phyloP scores from a whole-genome alignment of 805 yeast species.

The Candida wancherniae region DNA sequence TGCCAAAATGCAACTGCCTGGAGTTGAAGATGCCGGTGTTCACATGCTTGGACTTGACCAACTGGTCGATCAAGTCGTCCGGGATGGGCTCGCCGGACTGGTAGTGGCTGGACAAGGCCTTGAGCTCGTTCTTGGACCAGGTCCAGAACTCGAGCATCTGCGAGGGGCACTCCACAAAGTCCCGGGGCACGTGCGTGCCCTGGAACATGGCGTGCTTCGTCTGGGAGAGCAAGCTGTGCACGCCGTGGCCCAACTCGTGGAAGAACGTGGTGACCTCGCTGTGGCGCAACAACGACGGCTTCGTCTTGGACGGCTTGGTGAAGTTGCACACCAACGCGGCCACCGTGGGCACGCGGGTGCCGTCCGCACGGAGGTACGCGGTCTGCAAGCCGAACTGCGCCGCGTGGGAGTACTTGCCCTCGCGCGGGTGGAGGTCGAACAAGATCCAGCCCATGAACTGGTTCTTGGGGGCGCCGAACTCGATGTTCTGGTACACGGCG shows the following conservation, averaged over 20 bases:
- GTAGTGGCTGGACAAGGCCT: conserved; percentile 61
- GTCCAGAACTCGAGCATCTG: conserved; percentile 88
- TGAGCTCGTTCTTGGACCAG: conserved; percentile 64
- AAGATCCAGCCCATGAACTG: conserved; percentile 72
- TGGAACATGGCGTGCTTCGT: conserved; percentile 64
- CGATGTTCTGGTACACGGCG: conserved; percentile 63
- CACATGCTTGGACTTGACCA: conserved; percentile 35
- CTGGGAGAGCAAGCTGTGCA: conserved; percentile 68
- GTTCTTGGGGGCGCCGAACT: conserved; percentile 30
- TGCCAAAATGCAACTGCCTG: conserved; percentile 74
- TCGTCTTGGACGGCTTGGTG: conserved; percentile 63
- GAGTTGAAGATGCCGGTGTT: conserved; percentile 68
- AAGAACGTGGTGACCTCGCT: conserved; percentile 77
- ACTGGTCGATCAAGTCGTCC: conserved; percentile 25
- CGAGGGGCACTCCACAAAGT: conserved; percentile 88
- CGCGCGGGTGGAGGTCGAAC: conserved; percentile 80
- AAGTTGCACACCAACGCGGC: conserved; percentile 83
- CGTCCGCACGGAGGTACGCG: conserved; percentile 49
- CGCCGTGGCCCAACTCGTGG: conserved; percentile 89
- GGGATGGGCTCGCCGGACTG: conserved; percentile 53
- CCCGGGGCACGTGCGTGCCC: conserved; percentile 77
- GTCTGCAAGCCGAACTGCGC: conserved; percentile 71
- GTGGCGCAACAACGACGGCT: conserved; percentile 74
- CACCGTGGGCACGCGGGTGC: conserved; percentile 53
- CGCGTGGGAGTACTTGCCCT: conserved; percentile 85